Base-by-base conservation (phyloP, 2,329 filamentous ascomycete species). In the Orbilia blumenaviensis region DNA sequence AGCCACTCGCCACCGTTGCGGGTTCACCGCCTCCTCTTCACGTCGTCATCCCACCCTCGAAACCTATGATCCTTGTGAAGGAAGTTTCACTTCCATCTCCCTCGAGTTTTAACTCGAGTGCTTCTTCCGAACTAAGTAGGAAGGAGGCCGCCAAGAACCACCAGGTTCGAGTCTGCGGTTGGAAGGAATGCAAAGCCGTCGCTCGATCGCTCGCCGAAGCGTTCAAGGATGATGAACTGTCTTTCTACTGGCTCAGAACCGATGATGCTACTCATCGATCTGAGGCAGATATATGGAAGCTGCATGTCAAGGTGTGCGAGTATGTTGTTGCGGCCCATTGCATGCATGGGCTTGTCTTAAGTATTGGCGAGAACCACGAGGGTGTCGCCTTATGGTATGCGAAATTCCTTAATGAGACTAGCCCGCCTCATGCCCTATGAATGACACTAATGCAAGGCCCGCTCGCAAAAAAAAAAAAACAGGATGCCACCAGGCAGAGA, bases 331-430 rank as follows among this genome's bases (percentile, higher is more conserved):
- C 92, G 71, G 89, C 91, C 75, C 91, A 93, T 82, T 89, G 89
- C 82, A 86, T 91, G 80, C 89, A 89, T 79, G 92, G 92, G 67
- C 83, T 92, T 72, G 92, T 92, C 66, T 90, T 91, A 50, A 89
- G 90, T 66, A 89, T 92, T 77, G 92, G 92, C 16, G 87, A 89
- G 4, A 88, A 93, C 81, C 92, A 91, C 81, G 92, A 92, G 79
- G 90, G 89, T 78, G 89, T 95, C 66, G 91, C 91, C 69, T 85
- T 95, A 62, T 95, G 92, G 92, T 93, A 85, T 81, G 88, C 85
- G 32, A 38, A 56, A 36, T 38, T 56, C 52, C 52, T 18, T 27
- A 56, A 56, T 38, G 52, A 38, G 52, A 56, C 52, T 56, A 56
- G 52, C 25, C 18, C 27, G 14, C n/a, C 23, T 27, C 32, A 54